A percentile compares a stretch with the other conserved stretches of the same genome.
These are phyloP conservation scores for Ophiostoma sp. DNA, from an alignment of 2,329 filamentous ascomycete species.

Conservation along the genomic window DNA sequence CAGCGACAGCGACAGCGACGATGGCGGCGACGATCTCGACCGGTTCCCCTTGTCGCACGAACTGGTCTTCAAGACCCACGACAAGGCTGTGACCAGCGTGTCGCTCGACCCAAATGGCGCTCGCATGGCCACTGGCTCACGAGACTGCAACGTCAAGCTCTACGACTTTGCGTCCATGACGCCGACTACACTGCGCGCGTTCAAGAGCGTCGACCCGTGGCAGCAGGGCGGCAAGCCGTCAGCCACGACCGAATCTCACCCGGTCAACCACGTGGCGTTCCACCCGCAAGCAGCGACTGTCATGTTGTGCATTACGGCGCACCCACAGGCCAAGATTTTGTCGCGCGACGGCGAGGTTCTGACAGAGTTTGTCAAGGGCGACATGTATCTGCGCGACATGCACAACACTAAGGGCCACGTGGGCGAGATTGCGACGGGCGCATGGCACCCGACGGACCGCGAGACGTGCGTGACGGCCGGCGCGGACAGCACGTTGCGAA, in stretches of 20 bases:
- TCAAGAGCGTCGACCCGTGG: slow-evolving; percentile 87
- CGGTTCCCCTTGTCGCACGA: slow-evolving; percentile 93
- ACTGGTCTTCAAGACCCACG: slow-evolving; percentile 88
- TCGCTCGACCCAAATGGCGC: slow-evolving; percentile 83
- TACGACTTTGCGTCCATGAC: slow-evolving; percentile 97
- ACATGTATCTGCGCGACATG: slow-evolving; percentile 98
- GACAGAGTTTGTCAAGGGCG: slow-evolving; percentile 91
- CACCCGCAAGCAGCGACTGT: slow-evolving; percentile 77
- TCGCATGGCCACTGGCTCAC: slow-evolving; percentile 84
- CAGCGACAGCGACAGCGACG: slow-evolving; percentile 47
- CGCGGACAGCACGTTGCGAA: slow-evolving; percentile 90
- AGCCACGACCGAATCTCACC: slow-evolving; percentile 76
- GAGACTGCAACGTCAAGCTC: slow-evolving; percentile 86
- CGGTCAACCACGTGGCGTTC: slow-evolving; percentile 84
- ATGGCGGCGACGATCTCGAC: slow-evolving; percentile 72
- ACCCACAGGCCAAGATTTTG: slow-evolving; percentile 86
- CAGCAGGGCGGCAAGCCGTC: slow-evolving; percentile 58
- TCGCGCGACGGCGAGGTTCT: slow-evolving; percentile 83
- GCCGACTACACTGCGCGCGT: slow-evolving; percentile 87
- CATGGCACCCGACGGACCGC: slow-evolving; percentile 85
- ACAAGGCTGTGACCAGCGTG: slow-evolving; percentile 79
- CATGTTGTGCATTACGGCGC: slow-evolving; percentile 84
- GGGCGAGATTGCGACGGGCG: slow-evolving; percentile 83
- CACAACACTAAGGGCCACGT: slow-evolving; percentile 97
- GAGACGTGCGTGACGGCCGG: slow-evolving; percentile 88